Percentiles rank a stretch among this genome's conserved stretches.
These are phyloP conservation scores for Stipa capillata DNA, from an alignment of 176 grass and related monocot genomes.

Conservation along the genomic window DNA sequence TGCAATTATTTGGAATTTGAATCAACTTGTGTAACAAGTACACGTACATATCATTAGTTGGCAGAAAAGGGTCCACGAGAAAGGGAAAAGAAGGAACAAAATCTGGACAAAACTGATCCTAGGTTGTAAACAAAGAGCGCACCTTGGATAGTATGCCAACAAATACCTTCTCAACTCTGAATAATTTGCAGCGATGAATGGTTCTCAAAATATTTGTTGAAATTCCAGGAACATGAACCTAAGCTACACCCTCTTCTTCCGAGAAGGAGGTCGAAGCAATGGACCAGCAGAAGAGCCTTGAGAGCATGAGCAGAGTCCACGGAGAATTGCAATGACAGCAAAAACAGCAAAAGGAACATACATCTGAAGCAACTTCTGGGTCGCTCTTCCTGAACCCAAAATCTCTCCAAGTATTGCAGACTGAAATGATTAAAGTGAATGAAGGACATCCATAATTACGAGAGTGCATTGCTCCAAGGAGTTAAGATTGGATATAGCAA, in stretches of 20 bases:
- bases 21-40: too few species aligned
- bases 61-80: too few species aligned
- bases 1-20: too few species aligned
- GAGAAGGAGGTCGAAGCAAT: slow-evolving; percentile 9
- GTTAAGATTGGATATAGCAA: too few species aligned
- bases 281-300: neutral
- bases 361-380: slow-evolving; percentile 54
- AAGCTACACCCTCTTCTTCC: slow-evolving; percentile 38
- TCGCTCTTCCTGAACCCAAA: slow-evolving; percentile 44
- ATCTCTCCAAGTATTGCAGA: slow-evolving; percentile 58
- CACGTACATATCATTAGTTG: too few species aligned
- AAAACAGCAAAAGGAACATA: slow-evolving; percentile 52
- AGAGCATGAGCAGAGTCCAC: slow-evolving; percentile 33
- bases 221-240: neutral
- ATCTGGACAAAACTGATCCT: too few species aligned
- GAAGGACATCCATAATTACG: too few species aligned
- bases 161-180: neutral
- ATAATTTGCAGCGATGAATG: neutral
- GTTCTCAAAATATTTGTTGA: neutral
- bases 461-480: too few species aligned
- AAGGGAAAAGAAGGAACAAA: too few species aligned
- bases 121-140: too few species aligned
- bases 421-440: slow-evolving; percentile 20
- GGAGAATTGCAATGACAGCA: slow-evolving; percentile 39
- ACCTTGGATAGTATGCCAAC: too few species aligned